Evolutionary conservation across 192 early-diverging fungal species (phyloP).

Genomic region (Podila verticillata): DNA sequence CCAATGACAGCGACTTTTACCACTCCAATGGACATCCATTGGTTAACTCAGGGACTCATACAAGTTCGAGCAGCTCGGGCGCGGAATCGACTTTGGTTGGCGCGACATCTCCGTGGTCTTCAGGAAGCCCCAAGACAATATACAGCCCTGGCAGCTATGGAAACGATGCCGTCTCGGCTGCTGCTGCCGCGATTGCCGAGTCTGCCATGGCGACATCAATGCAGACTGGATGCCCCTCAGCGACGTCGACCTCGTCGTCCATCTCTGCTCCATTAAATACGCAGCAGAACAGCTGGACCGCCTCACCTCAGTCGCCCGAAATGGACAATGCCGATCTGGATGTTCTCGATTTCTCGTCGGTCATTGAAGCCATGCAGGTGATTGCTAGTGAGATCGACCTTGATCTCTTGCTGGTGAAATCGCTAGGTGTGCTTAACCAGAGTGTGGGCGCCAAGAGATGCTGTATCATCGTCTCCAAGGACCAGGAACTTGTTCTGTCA

Average conservation of each 20-base stretch:
- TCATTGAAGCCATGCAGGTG: conserved; percentile 48
- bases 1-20: conserved; percentile 7
- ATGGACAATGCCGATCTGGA: conserved; percentile 38
- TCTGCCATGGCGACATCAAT: conserved; percentile 15
- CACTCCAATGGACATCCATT: neutral
- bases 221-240: neutral
- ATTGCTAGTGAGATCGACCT: conserved; percentile 51
- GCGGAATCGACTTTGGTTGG: neutral
- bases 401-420: conserved; percentile 38
- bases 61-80: too few species aligned
- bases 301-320: conserved; percentile 37
- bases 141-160: conserved; percentile 37
- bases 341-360: conserved; percentile 42
- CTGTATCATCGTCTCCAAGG: conserved; percentile 34
- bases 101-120: conserved; percentile 32
- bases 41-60: neutral
- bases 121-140: conserved; percentile 25
- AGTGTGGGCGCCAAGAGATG: conserved; percentile 42
- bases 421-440: conserved; percentile 39
- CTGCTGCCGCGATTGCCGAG: conserved; percentile 1
- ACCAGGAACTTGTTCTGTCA: conserved; percentile 37
- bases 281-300: conserved; percentile 11
- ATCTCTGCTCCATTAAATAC: neutral
- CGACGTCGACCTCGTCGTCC: conserved; percentile 4
- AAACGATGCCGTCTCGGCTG: conserved; percentile 2